Base-by-base conservation (phyloP, 345 rosid species). In the Schrenkiella parvula region DNA sequence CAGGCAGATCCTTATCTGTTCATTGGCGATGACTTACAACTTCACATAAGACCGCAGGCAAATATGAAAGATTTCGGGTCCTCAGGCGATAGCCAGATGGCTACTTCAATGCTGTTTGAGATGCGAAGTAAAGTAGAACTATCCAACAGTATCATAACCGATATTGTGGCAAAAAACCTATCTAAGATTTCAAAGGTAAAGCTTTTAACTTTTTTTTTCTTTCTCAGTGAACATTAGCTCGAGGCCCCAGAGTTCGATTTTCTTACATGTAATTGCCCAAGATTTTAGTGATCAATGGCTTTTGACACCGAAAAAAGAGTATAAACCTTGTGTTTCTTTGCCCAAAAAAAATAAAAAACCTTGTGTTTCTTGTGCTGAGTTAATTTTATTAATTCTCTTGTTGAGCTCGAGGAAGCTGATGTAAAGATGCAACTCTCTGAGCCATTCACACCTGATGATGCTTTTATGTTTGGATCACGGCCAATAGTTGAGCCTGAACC, bases 1-100 rank as follows among this genome's bases (percentile, higher is more conserved):
- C 87, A 95, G 99, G 82, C 84, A 54, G 97, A 91, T 86, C 98
- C 99, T 58, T 85, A 75, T 81, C 77, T 91, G 50, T 83, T 86
- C 63, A 87, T 87, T 37, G 77, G 83, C 14, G 84, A 86, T 70
- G 91, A 88, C 78, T 78, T 86, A 60, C 95, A 89, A 79, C 81
- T 95, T 56, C 82, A 76, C n/a, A 70, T 76, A 38, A 91, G 81
- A 75, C 87, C 96, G 68, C 85, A 78, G 29, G 82, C 80, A 41
- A 89, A 87, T 72, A 66, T 84, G 69, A 83, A 80, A 66, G 86
- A 80, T 56, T 95, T 84, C 75, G 97, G 98, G 76, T 89, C 97
- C 34, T 78, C 57, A 21, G 4, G 58, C 4, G 98, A 95, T 77
- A 82, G 80, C 80, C 90, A 84, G 76, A 68, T 80, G 42, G 98